phyloP scores from a whole-genome alignment of 2,329 filamentous ascomycete species.

The Metarhizium guizhouense region DNA sequence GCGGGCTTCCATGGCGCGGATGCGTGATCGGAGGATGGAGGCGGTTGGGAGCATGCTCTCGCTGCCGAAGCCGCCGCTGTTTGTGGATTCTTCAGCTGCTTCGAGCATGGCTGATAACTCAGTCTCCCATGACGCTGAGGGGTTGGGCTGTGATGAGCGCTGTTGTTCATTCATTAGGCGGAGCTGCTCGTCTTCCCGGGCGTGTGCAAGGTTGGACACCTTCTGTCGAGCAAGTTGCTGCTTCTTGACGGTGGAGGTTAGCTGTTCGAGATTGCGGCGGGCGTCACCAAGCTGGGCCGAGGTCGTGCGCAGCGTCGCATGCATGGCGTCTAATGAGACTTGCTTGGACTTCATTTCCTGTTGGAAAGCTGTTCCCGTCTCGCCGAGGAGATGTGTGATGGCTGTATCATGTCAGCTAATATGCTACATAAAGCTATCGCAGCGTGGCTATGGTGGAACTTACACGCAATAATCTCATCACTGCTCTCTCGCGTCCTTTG shows the following conservation, averaged over 20 bases:
- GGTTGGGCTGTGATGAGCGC: slow-evolving; percentile 33
- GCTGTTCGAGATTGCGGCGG: slow-evolving; percentile 60
- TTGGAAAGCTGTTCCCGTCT: slow-evolving; percentile 72
- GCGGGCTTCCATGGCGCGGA: slow-evolving; percentile 61
- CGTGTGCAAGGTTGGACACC: slow-evolving; percentile 68
- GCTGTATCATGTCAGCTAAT: slow-evolving; percentile 34
- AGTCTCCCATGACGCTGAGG: slow-evolving; percentile 41
- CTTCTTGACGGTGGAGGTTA: slow-evolving; percentile 56
- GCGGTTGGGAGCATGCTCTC: slow-evolving; percentile 46
- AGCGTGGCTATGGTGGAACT: slow-evolving; percentile 26
- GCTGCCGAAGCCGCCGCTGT: slow-evolving; percentile 23
- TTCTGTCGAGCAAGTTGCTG: slow-evolving; percentile 61
- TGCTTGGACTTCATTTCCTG: slow-evolving; percentile 78
- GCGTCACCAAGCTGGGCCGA: slow-evolving; percentile 73
- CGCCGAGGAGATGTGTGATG: slow-evolving; percentile 72
- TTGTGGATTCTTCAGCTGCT: slow-evolving; percentile 27
- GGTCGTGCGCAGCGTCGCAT: slow-evolving; percentile 70
- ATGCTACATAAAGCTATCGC: background rate
- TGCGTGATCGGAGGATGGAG: slow-evolving; percentile 54
- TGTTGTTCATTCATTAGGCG: slow-evolving; percentile 33
- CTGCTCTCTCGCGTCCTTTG: slow-evolving; percentile 62
- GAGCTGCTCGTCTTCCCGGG: slow-evolving; percentile 60
- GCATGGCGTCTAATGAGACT: slow-evolving; percentile 70
- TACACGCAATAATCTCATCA: slow-evolving; percentile 71
- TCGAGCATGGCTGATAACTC: slow-evolving; percentile 41